Conservation (phyloP, 805 yeast genomes). For the Metschnikowia arizonensis region DNA sequence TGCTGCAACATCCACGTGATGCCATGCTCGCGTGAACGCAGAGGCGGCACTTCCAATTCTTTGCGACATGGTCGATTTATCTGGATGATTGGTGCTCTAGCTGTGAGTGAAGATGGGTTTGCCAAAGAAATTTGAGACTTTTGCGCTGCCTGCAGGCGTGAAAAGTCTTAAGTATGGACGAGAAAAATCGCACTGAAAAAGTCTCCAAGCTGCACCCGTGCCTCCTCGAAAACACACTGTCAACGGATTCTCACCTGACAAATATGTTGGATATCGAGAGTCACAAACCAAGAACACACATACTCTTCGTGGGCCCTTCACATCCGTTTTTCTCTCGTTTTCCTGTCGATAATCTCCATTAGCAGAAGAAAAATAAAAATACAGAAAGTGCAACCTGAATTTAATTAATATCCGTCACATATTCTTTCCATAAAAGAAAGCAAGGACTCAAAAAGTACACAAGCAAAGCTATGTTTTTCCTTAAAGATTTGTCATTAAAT, state of each 20-base stretch:
- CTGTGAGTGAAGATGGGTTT: constrained; percentile 1
- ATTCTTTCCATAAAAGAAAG: background rate
- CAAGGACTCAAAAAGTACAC: background rate
- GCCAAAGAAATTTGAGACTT: constrained; percentile 1
- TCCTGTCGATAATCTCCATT: background rate
- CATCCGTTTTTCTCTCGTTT: background rate
- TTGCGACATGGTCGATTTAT: constrained; percentile 38
- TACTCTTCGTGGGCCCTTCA: background rate
- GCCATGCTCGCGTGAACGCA: constrained; percentile 88
- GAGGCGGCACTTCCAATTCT: constrained; percentile 56
- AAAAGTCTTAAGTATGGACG: background rate
- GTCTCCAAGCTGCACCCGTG: constrained; percentile 1
- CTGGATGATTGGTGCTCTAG: background rate
- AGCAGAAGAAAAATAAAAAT: background rate
- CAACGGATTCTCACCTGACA: constrained; percentile 4
- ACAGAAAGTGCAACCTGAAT: too few species aligned
- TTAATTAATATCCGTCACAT: too few species aligned
- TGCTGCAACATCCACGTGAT: constrained; percentile 83
- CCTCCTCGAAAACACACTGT: constrained; percentile 1
- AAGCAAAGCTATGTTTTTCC: constrained; percentile 35
- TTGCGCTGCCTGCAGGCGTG: constrained; percentile 1
- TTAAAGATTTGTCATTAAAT: constrained; percentile 85
- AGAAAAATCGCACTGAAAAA: background rate
- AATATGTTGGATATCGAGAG: background rate
- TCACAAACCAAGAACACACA: background rate